phyloP scores from a whole-genome alignment of 495 filamentous ascomycete genomes.

The Aspergillus conjunctus region DNA sequence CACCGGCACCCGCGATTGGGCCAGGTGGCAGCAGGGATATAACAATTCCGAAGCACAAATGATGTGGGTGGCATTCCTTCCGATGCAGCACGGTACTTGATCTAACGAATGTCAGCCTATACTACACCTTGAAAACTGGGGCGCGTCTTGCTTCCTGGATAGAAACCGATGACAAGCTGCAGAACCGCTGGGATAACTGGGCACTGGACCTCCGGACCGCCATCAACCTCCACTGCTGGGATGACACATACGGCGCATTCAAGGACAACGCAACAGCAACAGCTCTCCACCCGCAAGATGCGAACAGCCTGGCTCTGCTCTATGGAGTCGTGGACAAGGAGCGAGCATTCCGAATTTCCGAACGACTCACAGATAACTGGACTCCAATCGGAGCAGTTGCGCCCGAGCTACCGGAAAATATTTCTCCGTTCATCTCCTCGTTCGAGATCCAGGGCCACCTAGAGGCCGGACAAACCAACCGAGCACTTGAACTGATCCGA shows the following conservation, averaged over 20 bases:
- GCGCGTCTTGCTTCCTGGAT: slow-evolving; percentile 54
- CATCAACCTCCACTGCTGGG: slow-evolving; percentile 54
- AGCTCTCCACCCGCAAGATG: slow-evolving; percentile 52
- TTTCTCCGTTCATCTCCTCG: slow-evolving; percentile 62
- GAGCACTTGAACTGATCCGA: slow-evolving; percentile 59
- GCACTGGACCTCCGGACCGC: slow-evolving; percentile 41
- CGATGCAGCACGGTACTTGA: background rate
- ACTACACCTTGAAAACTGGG: slow-evolving; percentile 53
- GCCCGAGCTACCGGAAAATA: slow-evolving; percentile 58
- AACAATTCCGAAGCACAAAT: slow-evolving; percentile 60
- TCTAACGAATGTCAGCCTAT: slow-evolving; percentile 38
- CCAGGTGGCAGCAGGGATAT: slow-evolving; percentile 53
- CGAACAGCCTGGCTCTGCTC: slow-evolving; percentile 51
- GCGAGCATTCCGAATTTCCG: slow-evolving; percentile 42
- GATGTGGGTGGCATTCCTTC: slow-evolving; percentile 36
- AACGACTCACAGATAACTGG: slow-evolving; percentile 55
- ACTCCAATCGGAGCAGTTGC: slow-evolving; percentile 59
- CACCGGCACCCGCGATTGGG: slow-evolving; percentile 60
- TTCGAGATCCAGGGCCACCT: slow-evolving; percentile 64
- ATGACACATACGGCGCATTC: slow-evolving; percentile 55
- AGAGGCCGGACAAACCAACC: slow-evolving; percentile 43
- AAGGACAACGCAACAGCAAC: slow-evolving; percentile 56
- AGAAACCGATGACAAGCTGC: slow-evolving; percentile 44
- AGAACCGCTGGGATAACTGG: slow-evolving; percentile 44
- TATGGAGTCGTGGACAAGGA: slow-evolving; percentile 41